These are phyloP conservation scores for Batkoa obscura DNA, from an alignment of 371 early-diverging fungal species.

Conservation along the genomic window DNA sequence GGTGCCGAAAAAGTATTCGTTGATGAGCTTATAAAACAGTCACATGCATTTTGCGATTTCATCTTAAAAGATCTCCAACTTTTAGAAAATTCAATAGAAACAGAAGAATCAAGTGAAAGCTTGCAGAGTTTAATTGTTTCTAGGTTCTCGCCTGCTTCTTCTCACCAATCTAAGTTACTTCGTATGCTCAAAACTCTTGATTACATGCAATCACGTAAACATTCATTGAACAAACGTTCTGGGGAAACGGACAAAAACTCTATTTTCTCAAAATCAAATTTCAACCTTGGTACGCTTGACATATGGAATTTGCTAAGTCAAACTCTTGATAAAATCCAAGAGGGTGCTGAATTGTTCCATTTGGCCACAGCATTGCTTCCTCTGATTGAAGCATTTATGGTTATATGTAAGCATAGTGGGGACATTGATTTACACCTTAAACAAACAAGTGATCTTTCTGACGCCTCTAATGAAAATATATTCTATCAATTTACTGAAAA, in stretches of 20 bases:
- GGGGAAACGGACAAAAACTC: constrained; percentile 21
- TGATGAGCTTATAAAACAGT: constrained; percentile 44
- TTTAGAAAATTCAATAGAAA: constrained; percentile 51
- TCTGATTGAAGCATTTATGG: constrained; percentile 92
- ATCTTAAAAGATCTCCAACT: constrained; percentile 46
- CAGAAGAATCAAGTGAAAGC: constrained; percentile 13
- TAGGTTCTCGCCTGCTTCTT: constrained; percentile 65
- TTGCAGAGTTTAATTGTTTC: constrained; percentile 33
- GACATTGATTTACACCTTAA: constrained; percentile 11
- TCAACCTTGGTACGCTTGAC: constrained; percentile 34
- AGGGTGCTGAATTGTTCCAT: constrained; percentile 59
- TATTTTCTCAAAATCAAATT: constrained; percentile 19
- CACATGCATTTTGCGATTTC: constrained; percentile 42
- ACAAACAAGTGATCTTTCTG: constrained; percentile 6
- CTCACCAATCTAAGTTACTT: constrained; percentile 77
- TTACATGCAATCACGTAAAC: constrained; percentile 38
- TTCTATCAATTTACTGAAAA: constrained; percentile 83
- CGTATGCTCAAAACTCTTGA: constrained; percentile 89
- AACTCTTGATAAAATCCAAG: constrained; percentile 48
- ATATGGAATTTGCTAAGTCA: constrained; percentile 69
- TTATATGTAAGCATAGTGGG: constrained; percentile 60
- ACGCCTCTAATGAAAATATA: neutral
- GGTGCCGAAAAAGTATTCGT: constrained; percentile 58
- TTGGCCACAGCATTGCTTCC: constrained; percentile 88
- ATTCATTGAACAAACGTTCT: neutral